Percentiles rank a stretch among this genome's conserved stretches.
phyloP scores from a whole-genome alignment of 768 basidiomycete genomes.

The Pleurotus sapidus region DNA sequence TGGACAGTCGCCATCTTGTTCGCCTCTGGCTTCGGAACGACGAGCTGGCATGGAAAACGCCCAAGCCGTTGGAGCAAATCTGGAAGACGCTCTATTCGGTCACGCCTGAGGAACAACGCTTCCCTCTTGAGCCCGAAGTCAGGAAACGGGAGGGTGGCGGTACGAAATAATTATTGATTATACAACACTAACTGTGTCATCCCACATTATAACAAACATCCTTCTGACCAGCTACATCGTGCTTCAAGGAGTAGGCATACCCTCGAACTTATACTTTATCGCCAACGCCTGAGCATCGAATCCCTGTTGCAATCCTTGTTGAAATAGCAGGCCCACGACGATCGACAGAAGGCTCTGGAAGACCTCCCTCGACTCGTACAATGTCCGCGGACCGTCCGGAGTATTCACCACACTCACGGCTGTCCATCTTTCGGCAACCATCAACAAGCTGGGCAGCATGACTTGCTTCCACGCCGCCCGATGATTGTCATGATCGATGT shows the following conservation, averaged over 20 bases:
- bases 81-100: conserved; percentile 32
- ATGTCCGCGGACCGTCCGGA: conserved; percentile 19
- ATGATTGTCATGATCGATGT: conserved; percentile 18
- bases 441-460: conserved; percentile 20
- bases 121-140: conserved; percentile 34
- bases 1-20: conserved; percentile 31
- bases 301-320: conserved; percentile 2
- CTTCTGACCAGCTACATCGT: no score
- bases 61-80: conserved; percentile 26
- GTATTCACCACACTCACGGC: conserved; percentile 19
- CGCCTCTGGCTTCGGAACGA: conserved; percentile 37
- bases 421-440: conserved; percentile 27
- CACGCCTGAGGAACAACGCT: conserved; percentile 30
- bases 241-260: neutral
- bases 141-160: conserved; percentile 14
- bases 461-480: conserved; percentile 25
- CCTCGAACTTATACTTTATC: conserved; percentile 1
- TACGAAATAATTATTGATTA: conserved; percentile 6
- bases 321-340: neutral
- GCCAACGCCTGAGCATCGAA: conserved; percentile 5
- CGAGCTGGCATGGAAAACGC: conserved; percentile 35
- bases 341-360: conserved; percentile 9
- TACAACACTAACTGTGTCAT: neutral
- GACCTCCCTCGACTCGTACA: conserved; percentile 28
- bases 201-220: no score